Conservation (phyloP, 805 yeast genomes). For the Candida bentonensis region DNA sequence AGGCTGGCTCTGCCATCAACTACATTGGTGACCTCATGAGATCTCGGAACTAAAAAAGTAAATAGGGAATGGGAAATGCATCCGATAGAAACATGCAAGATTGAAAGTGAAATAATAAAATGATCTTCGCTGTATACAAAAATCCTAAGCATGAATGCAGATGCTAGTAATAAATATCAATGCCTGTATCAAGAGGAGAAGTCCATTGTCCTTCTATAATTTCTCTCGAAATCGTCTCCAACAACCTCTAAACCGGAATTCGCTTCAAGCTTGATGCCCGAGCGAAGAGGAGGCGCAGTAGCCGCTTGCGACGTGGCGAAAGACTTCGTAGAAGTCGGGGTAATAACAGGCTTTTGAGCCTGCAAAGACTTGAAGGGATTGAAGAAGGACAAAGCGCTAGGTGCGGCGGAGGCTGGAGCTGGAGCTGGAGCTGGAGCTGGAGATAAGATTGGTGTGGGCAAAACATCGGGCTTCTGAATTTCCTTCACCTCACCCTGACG, state of each 20-base stretch:
- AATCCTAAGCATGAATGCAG: no score
- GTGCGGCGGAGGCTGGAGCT: neutral
- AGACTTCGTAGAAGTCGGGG: no score
- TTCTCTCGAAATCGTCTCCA: neutral
- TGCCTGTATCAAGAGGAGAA: neutral
- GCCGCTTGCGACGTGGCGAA: no score
- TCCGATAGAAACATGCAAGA: neutral
- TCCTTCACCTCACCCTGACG: no score
- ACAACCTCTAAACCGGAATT: no score
- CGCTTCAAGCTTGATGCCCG: no score
- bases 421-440: neutral
- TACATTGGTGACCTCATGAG: slow-evolving; percentile 49
- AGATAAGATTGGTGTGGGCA: no score
- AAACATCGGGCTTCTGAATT: no score
- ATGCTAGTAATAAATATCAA: neutral
- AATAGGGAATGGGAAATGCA: neutral
- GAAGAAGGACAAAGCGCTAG: neutral
- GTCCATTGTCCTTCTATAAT: neutral
- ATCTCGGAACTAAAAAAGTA: slow-evolving; percentile 7
- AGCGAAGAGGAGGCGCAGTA: no score
- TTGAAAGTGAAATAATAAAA: no score
- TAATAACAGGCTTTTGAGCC: no score
- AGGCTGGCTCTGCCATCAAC: slow-evolving; percentile 95
- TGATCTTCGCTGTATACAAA: no score
- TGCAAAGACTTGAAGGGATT: neutral